Evolutionary conservation across 2,329 filamentous ascomycete genomes (phyloP).

Genomic region (Laburnicola sp.): DNA sequence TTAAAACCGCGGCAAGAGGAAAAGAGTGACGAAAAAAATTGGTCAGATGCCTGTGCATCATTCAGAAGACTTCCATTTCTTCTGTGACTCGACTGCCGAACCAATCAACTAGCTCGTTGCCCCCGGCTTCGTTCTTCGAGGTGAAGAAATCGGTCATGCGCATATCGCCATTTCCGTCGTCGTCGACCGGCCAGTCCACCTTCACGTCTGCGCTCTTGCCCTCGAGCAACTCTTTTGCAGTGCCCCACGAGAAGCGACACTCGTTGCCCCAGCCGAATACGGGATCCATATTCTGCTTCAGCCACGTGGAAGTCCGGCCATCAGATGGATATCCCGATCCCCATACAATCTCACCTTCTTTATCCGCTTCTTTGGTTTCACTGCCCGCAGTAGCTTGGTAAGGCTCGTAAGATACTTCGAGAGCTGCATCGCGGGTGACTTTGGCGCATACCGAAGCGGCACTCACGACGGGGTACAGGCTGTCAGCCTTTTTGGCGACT

Average conservation of each 20-base stretch:
- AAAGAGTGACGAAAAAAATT: not conserved
- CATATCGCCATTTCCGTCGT: constrained; percentile 64
- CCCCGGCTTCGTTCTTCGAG: constrained; percentile 50
- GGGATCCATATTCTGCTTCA: constrained; percentile 85
- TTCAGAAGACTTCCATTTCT: constrained; percentile 72
- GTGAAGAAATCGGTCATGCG: constrained; percentile 78
- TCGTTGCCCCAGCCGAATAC: constrained; percentile 94
- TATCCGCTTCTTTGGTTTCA: constrained; percentile 35
- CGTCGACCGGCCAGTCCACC: constrained; percentile 85
- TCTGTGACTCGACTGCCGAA: constrained; percentile 73
- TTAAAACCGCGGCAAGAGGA: not conserved
- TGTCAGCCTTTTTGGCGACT: constrained; percentile 77
- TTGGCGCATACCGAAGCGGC: constrained; percentile 95
- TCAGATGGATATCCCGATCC: constrained; percentile 95
- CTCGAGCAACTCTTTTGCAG: constrained; percentile 90
- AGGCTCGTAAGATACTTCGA: constrained; percentile 74
- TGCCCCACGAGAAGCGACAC: constrained; percentile 94
- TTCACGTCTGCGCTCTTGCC: constrained; percentile 67
- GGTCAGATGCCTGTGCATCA: not conserved
- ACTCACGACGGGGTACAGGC: constrained; percentile 87
- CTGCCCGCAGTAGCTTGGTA: constrained; percentile 43
- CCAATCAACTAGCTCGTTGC: constrained; percentile 76
- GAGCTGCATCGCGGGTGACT: constrained; percentile 86
- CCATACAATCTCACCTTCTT: constrained; percentile 59
- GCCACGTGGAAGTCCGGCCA: constrained; percentile 75